Evolutionary conservation across 176 grass and related monocot genomes (phyloP).

Genomic region (Oryza rufipogon): DNA sequence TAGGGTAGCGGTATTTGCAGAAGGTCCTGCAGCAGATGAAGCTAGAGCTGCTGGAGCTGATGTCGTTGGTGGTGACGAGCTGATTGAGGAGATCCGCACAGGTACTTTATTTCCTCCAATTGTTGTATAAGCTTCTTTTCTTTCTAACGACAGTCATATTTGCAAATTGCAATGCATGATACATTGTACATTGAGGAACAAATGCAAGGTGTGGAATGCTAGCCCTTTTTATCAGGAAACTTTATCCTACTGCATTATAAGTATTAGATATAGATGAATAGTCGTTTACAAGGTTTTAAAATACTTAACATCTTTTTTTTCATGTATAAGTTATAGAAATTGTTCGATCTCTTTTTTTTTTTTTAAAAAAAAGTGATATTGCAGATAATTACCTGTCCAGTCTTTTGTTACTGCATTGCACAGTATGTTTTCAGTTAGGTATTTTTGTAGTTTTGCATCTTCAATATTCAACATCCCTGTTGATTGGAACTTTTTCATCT

Average conservation of each 20-base stretch:
- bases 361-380: not conserved
- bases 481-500: constrained; percentile 7
- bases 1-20: constrained; percentile 97
- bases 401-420: not conserved
- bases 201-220: no score
- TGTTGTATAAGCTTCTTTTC: not conserved
- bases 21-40: constrained; percentile 85
- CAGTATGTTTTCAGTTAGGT: not conserved
- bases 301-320: not conserved
- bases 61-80: constrained; percentile 77
- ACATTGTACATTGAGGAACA: no score
- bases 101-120: constrained; percentile 45
- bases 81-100: constrained; percentile 86
- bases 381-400: not conserved
- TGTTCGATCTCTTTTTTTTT: not conserved
- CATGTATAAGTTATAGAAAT: not conserved
- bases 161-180: not conserved
- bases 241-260: not conserved
- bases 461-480: constrained; percentile 26
- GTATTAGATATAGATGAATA: not conserved
- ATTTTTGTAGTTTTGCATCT: constrained; percentile 16
- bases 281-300: not conserved
- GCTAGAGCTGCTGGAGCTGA: constrained; percentile 90
- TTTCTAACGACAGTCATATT: not conserved
- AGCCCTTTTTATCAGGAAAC: no score